Conservation (phyloP, 2,329 filamentous ascomycete genomes). For the Passalora sequoiae region DNA sequence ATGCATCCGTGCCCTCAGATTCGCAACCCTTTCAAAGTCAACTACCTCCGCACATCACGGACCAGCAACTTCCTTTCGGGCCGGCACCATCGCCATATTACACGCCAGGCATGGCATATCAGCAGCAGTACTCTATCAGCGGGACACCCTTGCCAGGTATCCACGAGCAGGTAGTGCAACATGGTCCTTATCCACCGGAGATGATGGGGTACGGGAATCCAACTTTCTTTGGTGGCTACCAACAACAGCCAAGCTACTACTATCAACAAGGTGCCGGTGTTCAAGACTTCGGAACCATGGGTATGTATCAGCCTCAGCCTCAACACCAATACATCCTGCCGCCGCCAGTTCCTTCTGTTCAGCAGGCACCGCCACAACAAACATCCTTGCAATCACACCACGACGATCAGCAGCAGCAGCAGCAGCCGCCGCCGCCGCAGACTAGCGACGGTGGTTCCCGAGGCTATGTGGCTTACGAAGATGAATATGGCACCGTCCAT, state of each 20-base stretch:
- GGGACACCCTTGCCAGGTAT: slow-evolving; percentile 86
- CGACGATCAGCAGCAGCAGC: too few relatives aligned
- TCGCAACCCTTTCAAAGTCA: slow-evolving; percentile 88
- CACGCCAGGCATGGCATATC: slow-evolving; percentile 45
- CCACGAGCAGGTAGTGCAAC: slow-evolving; percentile 85
- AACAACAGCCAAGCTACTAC: slow-evolving; percentile 58
- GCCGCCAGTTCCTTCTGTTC: slow-evolving; percentile 35
- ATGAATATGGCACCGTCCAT: slow-evolving; percentile 93
- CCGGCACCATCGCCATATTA: slow-evolving; percentile 40
- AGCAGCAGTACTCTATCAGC: slow-evolving; percentile 66
- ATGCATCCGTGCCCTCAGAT: slow-evolving; percentile 46
- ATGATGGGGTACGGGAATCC: slow-evolving; percentile 54
- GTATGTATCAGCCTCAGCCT: slow-evolving; percentile 30
- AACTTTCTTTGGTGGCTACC: slow-evolving; percentile 51
- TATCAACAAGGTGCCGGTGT: slow-evolving; percentile 50
- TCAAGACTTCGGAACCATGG: slow-evolving; percentile 26
- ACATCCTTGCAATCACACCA: too few relatives aligned
- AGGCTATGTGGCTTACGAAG: slow-evolving; percentile 80
- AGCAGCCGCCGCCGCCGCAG: too few relatives aligned
- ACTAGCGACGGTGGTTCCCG: too few relatives aligned
- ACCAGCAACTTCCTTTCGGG: slow-evolving; percentile 48
- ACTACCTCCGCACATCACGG: slow-evolving; percentile 69
- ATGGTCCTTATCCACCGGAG: slow-evolving; percentile 75
- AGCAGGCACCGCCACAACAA: slow-evolving; percentile 24
- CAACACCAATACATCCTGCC: slow-evolving; percentile 32